Evolutionary conservation across 805 yeast genomes (phyloP).

Genomic region (Saccharomycopsis schoenii): DNA sequence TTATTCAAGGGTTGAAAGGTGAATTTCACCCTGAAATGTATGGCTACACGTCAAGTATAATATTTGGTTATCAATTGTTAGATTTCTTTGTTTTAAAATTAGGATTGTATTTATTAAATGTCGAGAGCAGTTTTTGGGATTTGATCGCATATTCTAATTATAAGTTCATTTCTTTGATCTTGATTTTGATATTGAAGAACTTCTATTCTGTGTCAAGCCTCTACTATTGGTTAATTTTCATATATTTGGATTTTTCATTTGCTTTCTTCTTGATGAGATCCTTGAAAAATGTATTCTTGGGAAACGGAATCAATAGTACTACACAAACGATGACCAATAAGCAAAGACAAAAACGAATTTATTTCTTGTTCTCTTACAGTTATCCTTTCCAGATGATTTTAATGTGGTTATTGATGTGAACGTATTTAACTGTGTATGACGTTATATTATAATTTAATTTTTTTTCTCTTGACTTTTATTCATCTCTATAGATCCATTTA

Average conservation of each 20-base stretch:
- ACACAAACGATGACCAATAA: conserved; percentile 17
- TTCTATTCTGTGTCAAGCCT: conserved; percentile 1
- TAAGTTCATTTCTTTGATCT: conserved; percentile 75
- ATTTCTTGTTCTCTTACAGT: conserved; percentile 16
- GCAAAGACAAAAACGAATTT: conserved; percentile 18
- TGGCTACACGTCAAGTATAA: conserved; percentile 78
- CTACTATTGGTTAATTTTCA: conserved; percentile 12
- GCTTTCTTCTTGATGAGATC: conserved; percentile 19
- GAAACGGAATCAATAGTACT: conserved; percentile 16
- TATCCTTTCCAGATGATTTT: conserved; percentile 18
- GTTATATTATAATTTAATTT: neutral
- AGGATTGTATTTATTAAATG: conserved; percentile 72
- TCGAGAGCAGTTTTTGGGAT: conserved; percentile 69
- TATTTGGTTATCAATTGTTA: conserved; percentile 68
- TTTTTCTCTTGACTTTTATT: neutral
- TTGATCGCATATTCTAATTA: conserved; percentile 85
- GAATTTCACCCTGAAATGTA: conserved; percentile 88
- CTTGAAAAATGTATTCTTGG: conserved; percentile 16
- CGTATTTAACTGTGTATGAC: neutral
- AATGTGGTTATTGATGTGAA: conserved; percentile 17
- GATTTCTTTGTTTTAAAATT: conserved; percentile 71
- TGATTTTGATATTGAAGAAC: conserved; percentile 32
- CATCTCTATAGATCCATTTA: neutral
- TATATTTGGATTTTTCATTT: conserved; percentile 18
- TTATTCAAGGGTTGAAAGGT: conserved; percentile 77